Evolutionary conservation across 2,329 filamentous ascomycete genomes (phyloP).

Genomic region (Aspergillus ruber): DNA sequence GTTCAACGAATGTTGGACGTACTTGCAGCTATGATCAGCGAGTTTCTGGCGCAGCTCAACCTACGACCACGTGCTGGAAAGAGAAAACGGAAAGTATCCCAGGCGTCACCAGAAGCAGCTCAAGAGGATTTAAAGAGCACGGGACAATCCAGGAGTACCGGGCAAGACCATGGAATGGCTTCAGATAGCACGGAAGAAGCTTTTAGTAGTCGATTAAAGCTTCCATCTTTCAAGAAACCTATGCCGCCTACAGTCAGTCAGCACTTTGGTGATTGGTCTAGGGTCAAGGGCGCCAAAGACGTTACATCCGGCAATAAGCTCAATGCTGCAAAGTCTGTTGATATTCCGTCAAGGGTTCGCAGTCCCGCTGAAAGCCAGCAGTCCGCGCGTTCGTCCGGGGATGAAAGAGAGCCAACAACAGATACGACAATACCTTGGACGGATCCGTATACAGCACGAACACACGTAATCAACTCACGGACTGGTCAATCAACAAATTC

Average conservation of each 20-base stretch:
- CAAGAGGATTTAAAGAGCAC: not conserved
- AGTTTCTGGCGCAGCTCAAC: slow-evolving; percentile 69
- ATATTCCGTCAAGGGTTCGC: not conserved
- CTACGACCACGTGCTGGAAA: slow-evolving; percentile 50
- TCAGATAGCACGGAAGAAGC: slow-evolving; percentile 17
- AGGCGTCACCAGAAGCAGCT: not conserved
- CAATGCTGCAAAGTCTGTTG: not conserved
- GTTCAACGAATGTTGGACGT: slow-evolving; percentile 58
- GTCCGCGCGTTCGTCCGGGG: not conserved
- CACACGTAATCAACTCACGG: slow-evolving; percentile 26
- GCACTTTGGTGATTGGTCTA: slow-evolving; percentile 35
- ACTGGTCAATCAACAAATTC: slow-evolving; percentile 27
- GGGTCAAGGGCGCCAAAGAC: slow-evolving; percentile 32
- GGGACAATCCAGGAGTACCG: not conserved
- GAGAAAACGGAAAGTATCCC: slow-evolving; percentile 8
- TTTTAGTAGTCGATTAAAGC: slow-evolving; percentile 19
- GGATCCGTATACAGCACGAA: slow-evolving; percentile 50
- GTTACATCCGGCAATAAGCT: not conserved
- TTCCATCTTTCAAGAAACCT: slow-evolving; percentile 21
- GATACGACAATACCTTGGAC: slow-evolving; percentile 45
- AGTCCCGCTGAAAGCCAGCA: not conserved
- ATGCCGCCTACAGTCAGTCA: slow-evolving; percentile 6
- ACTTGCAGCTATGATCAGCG: slow-evolving; percentile 59
- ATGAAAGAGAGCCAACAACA: not conserved
- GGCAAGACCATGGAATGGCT: not conserved